These are phyloP conservation scores for Penstemon eatonii DNA, from an alignment of 257 asterid genomes.

Conservation along the genomic window DNA sequence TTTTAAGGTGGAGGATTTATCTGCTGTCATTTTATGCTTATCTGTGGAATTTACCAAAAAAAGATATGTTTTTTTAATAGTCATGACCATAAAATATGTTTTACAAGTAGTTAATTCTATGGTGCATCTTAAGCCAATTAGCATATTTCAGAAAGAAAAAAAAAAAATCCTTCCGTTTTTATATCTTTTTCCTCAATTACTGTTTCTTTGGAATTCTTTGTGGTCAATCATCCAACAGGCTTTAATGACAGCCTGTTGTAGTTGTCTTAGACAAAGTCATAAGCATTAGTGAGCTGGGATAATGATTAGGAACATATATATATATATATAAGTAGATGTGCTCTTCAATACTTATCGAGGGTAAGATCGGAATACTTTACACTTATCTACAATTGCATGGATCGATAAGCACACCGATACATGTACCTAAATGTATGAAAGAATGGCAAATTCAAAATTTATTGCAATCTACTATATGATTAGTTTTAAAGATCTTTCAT, in stretches of 20 bases:
- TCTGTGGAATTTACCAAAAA: not conserved
- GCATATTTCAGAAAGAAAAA: not conserved
- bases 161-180: not conserved
- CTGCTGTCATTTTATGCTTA: not conserved
- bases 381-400: not conserved
- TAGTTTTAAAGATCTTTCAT: no score
- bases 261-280: not conserved
- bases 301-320: not conserved
- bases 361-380: not conserved
- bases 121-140: no score
- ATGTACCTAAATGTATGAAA: no score
- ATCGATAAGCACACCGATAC: no score
- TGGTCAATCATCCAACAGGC: not conserved
- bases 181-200: not conserved
- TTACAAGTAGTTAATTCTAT: no score
- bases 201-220: not conserved
- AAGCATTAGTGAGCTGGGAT: not conserved
- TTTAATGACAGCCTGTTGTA: not conserved
- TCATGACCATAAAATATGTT: no score
- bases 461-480: not conserved
- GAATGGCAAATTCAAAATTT: not conserved
- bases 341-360: not conserved
- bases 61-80: not conserved
- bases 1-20: not conserved
- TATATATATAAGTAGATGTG: not conserved